Conservation (phyloP, 306 rosid species). For the peach (Prunus persica) region DNA sequence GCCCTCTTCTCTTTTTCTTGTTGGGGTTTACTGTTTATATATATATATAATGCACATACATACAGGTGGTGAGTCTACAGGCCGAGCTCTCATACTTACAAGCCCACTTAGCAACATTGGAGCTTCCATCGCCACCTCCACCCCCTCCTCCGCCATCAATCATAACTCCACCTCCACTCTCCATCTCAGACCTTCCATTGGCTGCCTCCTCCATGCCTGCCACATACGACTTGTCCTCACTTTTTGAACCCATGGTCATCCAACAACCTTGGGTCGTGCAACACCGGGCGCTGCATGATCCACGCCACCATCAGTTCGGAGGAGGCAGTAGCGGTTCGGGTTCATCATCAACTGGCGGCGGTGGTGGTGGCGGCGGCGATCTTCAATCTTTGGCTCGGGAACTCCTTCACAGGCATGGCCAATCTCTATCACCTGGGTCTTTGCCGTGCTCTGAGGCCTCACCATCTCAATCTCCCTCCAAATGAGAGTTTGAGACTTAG, state of each 20-base stretch:
- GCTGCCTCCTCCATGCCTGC: conserved; percentile 37
- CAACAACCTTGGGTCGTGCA: conserved; percentile 71
- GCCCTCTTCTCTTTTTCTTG: background rate
- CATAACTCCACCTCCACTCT: conserved; percentile 26
- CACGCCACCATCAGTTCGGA: conserved; percentile 34
- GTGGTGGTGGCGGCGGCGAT: conserved; percentile 38
- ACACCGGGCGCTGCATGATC: conserved; percentile 47
- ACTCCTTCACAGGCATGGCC: conserved; percentile 48
- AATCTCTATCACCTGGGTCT: conserved; percentile 33
- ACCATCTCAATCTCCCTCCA: conserved; percentile 47
- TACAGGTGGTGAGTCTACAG: conserved; percentile 77
- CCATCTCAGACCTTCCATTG: conserved; percentile 57
- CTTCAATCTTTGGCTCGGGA: conserved; percentile 78
- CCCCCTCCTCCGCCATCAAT: conserved; percentile 41
- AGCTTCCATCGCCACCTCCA: conserved; percentile 62
- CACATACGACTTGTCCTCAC: conserved; percentile 71
- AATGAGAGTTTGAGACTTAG: conserved; percentile 31
- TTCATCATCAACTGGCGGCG: conserved; percentile 8
- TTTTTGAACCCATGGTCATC: conserved; percentile 72
- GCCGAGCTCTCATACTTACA: conserved; percentile 84
- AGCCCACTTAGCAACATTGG: conserved; percentile 72
- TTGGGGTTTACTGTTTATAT: background rate
- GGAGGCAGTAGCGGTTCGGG: conserved; percentile 28
- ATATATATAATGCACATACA: conserved; percentile 11
- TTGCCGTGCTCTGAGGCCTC: conserved; percentile 47